Base-by-base conservation (phyloP, 148 eudicot species). In the Diospyros lotus region DNA sequence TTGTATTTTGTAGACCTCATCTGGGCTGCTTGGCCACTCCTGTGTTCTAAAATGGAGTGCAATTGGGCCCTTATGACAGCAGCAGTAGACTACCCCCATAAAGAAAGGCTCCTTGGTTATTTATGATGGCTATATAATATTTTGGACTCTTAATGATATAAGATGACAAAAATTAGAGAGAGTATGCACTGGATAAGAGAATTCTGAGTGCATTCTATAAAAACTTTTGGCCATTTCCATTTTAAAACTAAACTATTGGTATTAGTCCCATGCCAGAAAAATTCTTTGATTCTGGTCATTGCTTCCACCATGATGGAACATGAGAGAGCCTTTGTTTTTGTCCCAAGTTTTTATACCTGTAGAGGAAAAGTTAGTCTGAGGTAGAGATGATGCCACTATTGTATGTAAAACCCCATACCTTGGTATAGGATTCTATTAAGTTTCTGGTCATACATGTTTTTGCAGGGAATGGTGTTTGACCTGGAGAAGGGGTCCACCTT, bases 391-490 rank as follows among this genome's bases (percentile, higher is more conserved):
- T 38, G 6, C 7, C 4, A 9, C 15, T 9, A 39, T 60, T 9
- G 10, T 9, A 60, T 60, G 11, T 60, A 18, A 17, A 62, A 62
- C 14, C 9, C 44, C 10, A 7, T 39, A 39, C 6, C 0, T 28
- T 62, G 66, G 66, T 10, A 62, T 18, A 17, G 6, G 5, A 5
- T 11, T 42, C 9, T 11, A 42, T 9, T 42, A 28, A 44, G 66
- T 66, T 56, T 60, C 58, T 65, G 43, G 12, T 75, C 45, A 39
- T 51, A 6, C 3, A 59, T 51, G 15, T 53, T 69, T 76, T 67
- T 78, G 42, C 81, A 94, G 98, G 98, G 98, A 18, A 81, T 92
- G 90, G 90, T 90, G 15, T 95, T 95, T 82, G 99, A 95, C 86
- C 89, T 92, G 9, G 99, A 95, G 77, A 88, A 89, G 73, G 94